Evolutionary conservation across 2,329 filamentous ascomycete genomes (phyloP).

Genomic region (Fusarium gaditjirri): DNA sequence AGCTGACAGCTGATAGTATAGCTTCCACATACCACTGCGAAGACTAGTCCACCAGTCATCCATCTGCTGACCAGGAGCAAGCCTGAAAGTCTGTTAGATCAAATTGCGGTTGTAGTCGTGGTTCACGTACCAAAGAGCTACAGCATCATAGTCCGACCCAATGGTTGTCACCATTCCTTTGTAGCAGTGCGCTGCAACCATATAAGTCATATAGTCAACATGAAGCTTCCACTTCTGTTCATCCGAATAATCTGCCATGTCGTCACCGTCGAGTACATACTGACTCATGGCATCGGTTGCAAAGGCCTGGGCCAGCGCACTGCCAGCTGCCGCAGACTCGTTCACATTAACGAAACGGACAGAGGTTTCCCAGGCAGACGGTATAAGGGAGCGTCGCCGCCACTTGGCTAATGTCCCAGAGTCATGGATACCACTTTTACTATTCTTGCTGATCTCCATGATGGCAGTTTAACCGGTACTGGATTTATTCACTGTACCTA

Average conservation of each 20-base stretch:
- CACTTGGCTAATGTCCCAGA: conserved; percentile 44
- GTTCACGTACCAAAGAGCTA: conserved; percentile 77
- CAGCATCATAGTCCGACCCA: conserved; percentile 79
- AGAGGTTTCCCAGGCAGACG: conserved; percentile 62
- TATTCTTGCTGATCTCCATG: conserved; percentile 56
- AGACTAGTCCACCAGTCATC: conserved; percentile 78
- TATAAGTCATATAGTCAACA: conserved; percentile 79
- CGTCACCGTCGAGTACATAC: conserved; percentile 79
- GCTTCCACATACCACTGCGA: conserved; percentile 80
- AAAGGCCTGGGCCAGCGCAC: conserved; percentile 81
- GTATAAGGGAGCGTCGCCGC: conserved; percentile 59
- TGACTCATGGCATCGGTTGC: conserved; percentile 76
- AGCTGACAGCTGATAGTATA: conserved; percentile 77
- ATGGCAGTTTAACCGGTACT: conserved; percentile 47
- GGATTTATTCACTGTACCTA: conserved; percentile 36
- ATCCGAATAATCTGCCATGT: conserved; percentile 69
- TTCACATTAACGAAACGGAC: conserved; percentile 72
- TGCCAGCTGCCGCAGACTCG: conserved; percentile 77
- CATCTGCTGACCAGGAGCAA: conserved; percentile 78
- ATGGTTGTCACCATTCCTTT: conserved; percentile 79
- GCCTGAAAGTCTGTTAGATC: conserved; percentile 59
- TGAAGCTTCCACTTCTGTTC: conserved; percentile 81
- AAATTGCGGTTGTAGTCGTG: not conserved
- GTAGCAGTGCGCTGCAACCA: conserved; percentile 78
- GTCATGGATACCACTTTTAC: conserved; percentile 20